Base-by-base conservation (phyloP, 2,329 filamentous ascomycete genomes). In the Calonectria leucothoes region DNA sequence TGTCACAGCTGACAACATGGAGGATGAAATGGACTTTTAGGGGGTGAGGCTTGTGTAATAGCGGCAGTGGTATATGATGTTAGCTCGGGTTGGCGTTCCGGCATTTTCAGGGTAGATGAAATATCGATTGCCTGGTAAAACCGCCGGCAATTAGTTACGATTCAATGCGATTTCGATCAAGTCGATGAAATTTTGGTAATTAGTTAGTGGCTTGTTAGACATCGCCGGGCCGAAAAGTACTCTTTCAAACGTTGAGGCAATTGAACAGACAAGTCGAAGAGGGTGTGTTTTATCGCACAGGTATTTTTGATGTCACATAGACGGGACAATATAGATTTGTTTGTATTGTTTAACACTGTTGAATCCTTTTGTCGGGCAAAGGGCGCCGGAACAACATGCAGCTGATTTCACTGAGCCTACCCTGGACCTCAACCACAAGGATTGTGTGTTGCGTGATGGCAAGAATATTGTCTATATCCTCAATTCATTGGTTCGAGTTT, bases 1-100 rank as follows among this genome's bases (percentile, higher is more conserved):
- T 82, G 89, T 95, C 81, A 92, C 90, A 37, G 87, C 88, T 23
- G 87, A 86, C 71, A 88, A 91, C 74, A 90, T 86, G 39, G 84
- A 86, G 33, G 84, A 89, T 71, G 86, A 86, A 39, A 89, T 90
- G 86, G 88, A 89, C 49, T 79, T 77, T 70, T 82, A 66, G 74
- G 70, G 59, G 63, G 52, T 29, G 42, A 51, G 35, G 45, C 15
- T 35, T 61, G 45, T 79, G 73, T 81, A 75, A 81, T 69, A 45
- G 48, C 65, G 27, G 52, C 39, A 51, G 69, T 66, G 59, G 55
- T 73, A 70, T 77, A 45, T 74, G 61, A 76, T 78, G 20, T 70
- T 76, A 72, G 65, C 45, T 70, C 61, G 75, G 77, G 74, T 71
- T 70, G 83, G 83, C 83, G 82, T 84, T 84, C 74, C 74, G 77